Evolutionary conservation across 352 stramenopile genomes (phyloP).

Genomic region (Pythium insidiosum): DNA sequence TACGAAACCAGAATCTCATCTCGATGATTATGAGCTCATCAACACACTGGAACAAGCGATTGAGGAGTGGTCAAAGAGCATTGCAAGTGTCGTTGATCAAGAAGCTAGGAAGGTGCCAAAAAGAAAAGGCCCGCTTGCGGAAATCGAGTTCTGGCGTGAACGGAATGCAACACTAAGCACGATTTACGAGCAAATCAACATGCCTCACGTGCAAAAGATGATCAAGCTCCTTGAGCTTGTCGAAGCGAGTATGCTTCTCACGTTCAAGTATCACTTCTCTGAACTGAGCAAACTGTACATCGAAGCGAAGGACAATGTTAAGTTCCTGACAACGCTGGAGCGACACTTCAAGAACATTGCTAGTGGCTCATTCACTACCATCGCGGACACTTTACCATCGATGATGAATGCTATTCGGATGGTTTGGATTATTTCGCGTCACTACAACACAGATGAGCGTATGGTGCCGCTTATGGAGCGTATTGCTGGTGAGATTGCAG

Average conservation of each 20-base stretch:
- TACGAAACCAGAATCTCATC: conserved; percentile 75
- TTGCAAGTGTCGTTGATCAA: conserved; percentile 86
- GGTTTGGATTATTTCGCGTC: conserved; percentile 96
- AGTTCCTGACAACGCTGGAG: conserved; percentile 95
- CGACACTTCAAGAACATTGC: conserved; percentile 95
- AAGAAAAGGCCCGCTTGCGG: conserved; percentile 85
- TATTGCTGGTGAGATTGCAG: conserved; percentile 91
- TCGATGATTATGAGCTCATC: conserved; percentile 83
- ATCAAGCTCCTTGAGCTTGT: conserved; percentile 89
- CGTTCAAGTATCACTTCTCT: conserved; percentile 92
- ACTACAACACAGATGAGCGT: conserved; percentile 97
- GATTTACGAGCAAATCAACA: conserved; percentile 95
- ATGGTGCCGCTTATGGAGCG: conserved; percentile 96
- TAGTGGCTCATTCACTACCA: conserved; percentile 84
- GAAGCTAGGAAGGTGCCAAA: conserved; percentile 85
- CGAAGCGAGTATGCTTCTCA: conserved; percentile 86
- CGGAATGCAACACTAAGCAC: conserved; percentile 91
- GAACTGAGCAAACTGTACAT: conserved; percentile 94
- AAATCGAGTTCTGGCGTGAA: conserved; percentile 96
- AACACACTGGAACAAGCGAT: conserved; percentile 87
- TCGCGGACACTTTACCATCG: conserved; percentile 89
- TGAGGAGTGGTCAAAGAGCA: conserved; percentile 90
- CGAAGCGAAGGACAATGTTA: conserved; percentile 95
- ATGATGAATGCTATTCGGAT: conserved; percentile 97
- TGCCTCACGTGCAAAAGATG: conserved; percentile 93